Base-by-base conservation (phyloP, 352 stramenopile genomes). In the Phytophthora colocasiae region DNA sequence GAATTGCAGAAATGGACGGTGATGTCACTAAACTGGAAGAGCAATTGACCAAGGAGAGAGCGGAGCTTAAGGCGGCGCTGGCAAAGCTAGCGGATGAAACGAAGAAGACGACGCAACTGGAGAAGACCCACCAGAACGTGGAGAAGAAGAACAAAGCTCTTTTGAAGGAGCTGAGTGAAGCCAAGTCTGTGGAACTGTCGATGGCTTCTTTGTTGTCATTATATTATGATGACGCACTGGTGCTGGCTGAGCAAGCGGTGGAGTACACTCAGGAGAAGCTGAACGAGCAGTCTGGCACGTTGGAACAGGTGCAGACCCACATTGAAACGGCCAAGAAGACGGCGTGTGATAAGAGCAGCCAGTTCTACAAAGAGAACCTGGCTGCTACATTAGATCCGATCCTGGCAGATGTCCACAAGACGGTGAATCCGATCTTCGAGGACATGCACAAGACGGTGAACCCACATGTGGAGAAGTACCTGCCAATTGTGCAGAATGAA, bases 191-290 rank as follows among this genome's bases (percentile, higher is more conserved):
- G 32, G 84, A 92, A 56, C 74, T 94, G 41, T 77, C 80, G 11
- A 74, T 94, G 53, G 77, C 81, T 1, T 68, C 83, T 41, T 60
- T 94, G 69, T 69, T 94, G 46, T 92, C 83, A 50, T 80, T 77
- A 34, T 94, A 94, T 68, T 94, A 92, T 40, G 86, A 94, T 68
- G 82, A 91, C 58, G 79, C 83, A n/a, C 74, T 91, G 48, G 66
- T 86, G 15, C 54, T 91, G 29, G 80, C 80, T 5, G 64, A 74
- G 27, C 68, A 76, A 48, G 64, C 73, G 1, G 66, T 81, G 17
- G 63, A 52, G 7, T 65, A 65, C 39, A 59, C 86, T 29, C 78
- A 78, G 17, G 62, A 87, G 34, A 81, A 83, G 52, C 71, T 85
- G 0, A 71, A 83, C 52, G 45, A 83, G 17, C 77, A 79, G 43